Evolutionary conservation across 345 rosid species (phyloP).

Genomic region (Salix brachista): DNA sequence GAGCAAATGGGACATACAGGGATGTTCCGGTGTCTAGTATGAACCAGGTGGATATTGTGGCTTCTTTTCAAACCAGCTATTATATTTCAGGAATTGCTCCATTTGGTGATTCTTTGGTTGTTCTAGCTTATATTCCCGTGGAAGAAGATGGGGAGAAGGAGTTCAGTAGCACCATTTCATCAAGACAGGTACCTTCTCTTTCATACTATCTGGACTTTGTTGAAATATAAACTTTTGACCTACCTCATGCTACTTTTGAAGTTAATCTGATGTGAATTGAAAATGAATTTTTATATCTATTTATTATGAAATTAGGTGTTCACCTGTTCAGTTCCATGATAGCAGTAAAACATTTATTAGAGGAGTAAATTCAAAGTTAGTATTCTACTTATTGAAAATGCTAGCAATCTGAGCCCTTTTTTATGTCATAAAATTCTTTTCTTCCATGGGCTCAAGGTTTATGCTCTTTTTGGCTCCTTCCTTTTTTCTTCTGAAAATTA

Average conservation of each 20-base stretch:
- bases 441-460: background rate
- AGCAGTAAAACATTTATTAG: background rate
- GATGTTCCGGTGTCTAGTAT: conserved; percentile 48
- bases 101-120: conserved; percentile 96
- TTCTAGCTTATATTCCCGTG: conserved; percentile 83
- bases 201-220: background rate
- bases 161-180: conserved; percentile 55
- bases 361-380: background rate
- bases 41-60: conserved; percentile 93
- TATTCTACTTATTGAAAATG: background rate
- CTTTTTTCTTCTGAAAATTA: background rate
- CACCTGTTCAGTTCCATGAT: background rate
- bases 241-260: background rate
- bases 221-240: background rate
- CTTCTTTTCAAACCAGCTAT: conserved; percentile 96
- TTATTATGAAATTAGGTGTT: background rate
- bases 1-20: conserved; percentile 62
- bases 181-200: conserved; percentile 65
- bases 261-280: background rate
- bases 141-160: conserved; percentile 84
- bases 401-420: background rate
- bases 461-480: background rate
- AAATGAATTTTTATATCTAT: background rate
- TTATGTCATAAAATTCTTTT: background rate
- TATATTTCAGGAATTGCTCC: conserved; percentile 99